These are phyloP conservation scores for Diaporthe ilicicola DNA, from an alignment of 2,329 filamentous ascomycete species.

Conservation along the genomic window DNA sequence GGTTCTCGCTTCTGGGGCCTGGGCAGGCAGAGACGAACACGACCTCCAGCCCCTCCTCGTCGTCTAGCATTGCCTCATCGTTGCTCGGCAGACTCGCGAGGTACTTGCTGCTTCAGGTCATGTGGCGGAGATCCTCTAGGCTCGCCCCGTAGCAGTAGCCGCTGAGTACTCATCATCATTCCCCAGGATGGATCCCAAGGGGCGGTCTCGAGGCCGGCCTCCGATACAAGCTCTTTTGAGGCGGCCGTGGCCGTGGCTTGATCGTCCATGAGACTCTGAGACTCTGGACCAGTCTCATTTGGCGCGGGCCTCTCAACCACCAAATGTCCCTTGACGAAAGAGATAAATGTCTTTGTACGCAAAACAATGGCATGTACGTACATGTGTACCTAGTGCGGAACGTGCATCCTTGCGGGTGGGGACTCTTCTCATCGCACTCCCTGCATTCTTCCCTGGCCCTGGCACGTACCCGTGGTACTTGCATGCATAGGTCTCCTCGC, in stretches of 20 bases:
- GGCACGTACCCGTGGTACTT: constrained; percentile 38
- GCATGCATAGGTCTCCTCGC: constrained; percentile 29
- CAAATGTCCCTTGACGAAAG: neutral
- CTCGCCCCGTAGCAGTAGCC: constrained; percentile 10
- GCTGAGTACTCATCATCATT: neutral
- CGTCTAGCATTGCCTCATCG: neutral
- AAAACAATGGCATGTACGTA: constrained; percentile 9
- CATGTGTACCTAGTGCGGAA: neutral
- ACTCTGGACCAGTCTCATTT: constrained; percentile 29
- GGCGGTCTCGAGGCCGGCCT: constrained; percentile 17
- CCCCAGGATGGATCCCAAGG: constrained; percentile 7
- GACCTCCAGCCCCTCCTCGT: constrained; percentile 24
- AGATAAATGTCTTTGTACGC: constrained; percentile 12
- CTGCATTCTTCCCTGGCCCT: constrained; percentile 34
- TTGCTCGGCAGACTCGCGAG: constrained; percentile 1
- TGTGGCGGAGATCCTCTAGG: constrained; percentile 13
- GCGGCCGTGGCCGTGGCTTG: constrained; percentile 11
- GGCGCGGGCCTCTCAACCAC: constrained; percentile 22
- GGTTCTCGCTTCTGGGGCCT: constrained; percentile 11
- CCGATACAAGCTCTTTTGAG: constrained; percentile 11
- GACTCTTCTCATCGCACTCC: neutral
- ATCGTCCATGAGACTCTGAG: constrained; percentile 27
- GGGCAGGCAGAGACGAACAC: constrained; percentile 23
- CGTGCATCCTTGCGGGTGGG: constrained; percentile 5
- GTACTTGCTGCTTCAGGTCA: constrained; percentile 12